Base-by-base conservation (phyloP, 2,329 filamentous ascomycete species). In the Fusarium subglutinans region DNA sequence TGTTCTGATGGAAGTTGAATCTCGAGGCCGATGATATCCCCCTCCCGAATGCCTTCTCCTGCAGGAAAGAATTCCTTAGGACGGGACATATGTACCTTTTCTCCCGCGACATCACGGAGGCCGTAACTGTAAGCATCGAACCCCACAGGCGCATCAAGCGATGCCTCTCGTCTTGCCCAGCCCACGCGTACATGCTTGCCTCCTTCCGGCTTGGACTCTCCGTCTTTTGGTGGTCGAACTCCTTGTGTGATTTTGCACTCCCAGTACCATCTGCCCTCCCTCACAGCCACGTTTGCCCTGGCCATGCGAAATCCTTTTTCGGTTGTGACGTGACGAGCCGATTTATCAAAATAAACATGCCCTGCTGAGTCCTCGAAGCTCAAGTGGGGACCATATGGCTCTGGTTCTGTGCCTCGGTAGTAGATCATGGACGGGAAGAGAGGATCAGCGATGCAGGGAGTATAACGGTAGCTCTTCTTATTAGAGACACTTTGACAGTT, bases 61-160 rank as follows among this genome's bases (percentile, higher is more conserved):
- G 92, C 88, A 2, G 91, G 91, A 72, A 95, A 95, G 82, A 98
- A 96, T 75, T 95, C 93, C 79, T 94, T 94, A n/a, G 95, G 95
- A 55, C 96, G 91, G 72, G 95, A 98, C 86, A 96, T 94, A 84
- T 96, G 94, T 60, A 98, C 93, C 70, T 96, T 96, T 81, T 98
- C 95, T 26, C 96, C 96, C 38, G 92, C 90, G 30, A 95, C 92
- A 79, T 99, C 96, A 48, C 95, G 93, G 65, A 98, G 90, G 51
- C 94, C 96, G 81, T 98, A 98, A 80, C 95, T 97, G 84, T 98
- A 98, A 47, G 93, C 93, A 79, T 97, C 94, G 76, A 94, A 96
- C 2, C 94, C 94, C 1, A 96, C 94, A 0, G 94, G 94, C 2
- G 92, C 93, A 82, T 97, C 94, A 4, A 96, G 84, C 0, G 93